Conservation (phyloP, 2,329 filamentous ascomycete species). For the Pseudogymnoascus sp. region DNA sequence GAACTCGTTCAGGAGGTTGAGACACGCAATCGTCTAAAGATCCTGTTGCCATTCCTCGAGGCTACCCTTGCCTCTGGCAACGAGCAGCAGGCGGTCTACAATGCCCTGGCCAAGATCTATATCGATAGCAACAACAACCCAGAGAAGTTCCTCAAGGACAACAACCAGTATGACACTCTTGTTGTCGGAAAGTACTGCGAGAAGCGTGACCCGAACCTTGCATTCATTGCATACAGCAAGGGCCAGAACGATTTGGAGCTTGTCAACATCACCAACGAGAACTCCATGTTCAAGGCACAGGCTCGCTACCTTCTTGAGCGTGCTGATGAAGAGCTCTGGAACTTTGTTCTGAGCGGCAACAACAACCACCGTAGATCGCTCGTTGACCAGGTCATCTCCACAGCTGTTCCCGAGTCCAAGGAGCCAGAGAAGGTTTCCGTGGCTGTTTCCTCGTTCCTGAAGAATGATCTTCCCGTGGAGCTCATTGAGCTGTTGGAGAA, state of each 20-base stretch:
- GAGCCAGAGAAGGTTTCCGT: constrained; percentile 93
- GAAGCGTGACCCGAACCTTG: constrained; percentile 93
- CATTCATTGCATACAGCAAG: constrained; percentile 91
- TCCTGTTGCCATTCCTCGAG: constrained; percentile 92
- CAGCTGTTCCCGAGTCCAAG: constrained; percentile 83
- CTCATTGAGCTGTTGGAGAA: constrained; percentile 97
- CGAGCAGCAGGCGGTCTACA: constrained; percentile 93
- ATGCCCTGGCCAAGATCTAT: constrained; percentile 97
- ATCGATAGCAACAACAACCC: constrained; percentile 98
- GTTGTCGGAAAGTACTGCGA: constrained; percentile 96
- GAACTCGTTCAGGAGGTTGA: constrained; percentile 94
- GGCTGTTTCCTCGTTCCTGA: constrained; percentile 87
- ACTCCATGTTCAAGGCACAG: constrained; percentile 99
- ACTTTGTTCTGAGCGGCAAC: constrained; percentile 88
- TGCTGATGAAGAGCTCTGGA: constrained; percentile 84
- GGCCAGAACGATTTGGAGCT: constrained; percentile 96
- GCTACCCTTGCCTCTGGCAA: constrained; percentile 81
- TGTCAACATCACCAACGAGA: constrained; percentile 97
- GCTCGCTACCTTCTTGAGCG: constrained; percentile 90
- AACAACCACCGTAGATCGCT: constrained; percentile 91
- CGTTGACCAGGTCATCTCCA: constrained; percentile 92
- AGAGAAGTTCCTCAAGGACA: constrained; percentile 94
- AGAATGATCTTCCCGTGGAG: constrained; percentile 83
- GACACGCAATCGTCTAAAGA: constrained; percentile 87
- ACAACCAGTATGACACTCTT: constrained; percentile 90